Percentiles rank a stretch among this genome's conserved stretches.
These are phyloP conservation scores for Moringa oleifera DNA, from an alignment of 345 rosid genomes.

Conservation along the genomic window DNA sequence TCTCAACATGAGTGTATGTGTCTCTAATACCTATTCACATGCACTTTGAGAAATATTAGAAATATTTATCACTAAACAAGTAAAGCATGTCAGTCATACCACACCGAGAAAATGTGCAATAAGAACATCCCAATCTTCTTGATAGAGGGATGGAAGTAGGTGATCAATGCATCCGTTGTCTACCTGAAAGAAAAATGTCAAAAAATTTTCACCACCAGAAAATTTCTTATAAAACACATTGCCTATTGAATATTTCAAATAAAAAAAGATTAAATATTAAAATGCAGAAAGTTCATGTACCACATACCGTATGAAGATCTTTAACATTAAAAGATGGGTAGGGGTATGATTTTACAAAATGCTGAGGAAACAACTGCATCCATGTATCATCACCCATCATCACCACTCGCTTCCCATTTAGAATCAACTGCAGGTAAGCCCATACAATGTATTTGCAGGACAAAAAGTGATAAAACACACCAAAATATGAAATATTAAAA, in stretches of 20 bases:
- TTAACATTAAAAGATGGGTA: constrained; percentile 93
- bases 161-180: constrained; percentile 90
- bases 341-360: constrained; percentile 78
- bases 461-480: neutral
- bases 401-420: constrained; percentile 75
- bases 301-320: constrained; percentile 77
- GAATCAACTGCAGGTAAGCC: constrained; percentile 38
- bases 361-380: constrained; percentile 86
- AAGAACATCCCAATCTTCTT: constrained; percentile 93
- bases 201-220: neutral
- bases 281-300: no score
- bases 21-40: no score
- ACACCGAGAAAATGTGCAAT: constrained; percentile 96
- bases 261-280: no score
- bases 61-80: neutral
- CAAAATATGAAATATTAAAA: neutral
- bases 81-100: constrained; percentile 40
- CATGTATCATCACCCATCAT: constrained; percentile 99
- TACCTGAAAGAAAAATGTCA: constrained; percentile 40
- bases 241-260: neutral
- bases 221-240: neutral
- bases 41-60: no score
- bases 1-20: no score
- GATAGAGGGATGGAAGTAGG: constrained; percentile 57
- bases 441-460: neutral